phyloP scores from a whole-genome alignment of 1,139 yeast genomes.

The Entelexis paramagnoliae region DNA sequence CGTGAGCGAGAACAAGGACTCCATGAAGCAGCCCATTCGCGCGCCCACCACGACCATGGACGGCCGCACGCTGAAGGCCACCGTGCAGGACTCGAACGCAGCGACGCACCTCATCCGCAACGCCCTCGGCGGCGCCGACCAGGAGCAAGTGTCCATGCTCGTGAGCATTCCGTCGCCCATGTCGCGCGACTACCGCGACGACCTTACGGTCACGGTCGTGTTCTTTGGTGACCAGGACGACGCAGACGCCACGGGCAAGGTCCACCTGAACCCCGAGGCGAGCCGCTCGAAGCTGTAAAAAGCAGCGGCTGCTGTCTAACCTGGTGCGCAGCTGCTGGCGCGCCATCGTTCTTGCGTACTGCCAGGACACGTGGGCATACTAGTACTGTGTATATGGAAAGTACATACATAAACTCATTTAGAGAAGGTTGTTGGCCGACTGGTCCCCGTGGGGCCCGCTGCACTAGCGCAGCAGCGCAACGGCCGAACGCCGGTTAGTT shows the following conservation, averaged over 20 bases:
- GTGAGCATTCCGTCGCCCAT: slow-evolving; percentile 90
- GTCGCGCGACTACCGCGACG: slow-evolving; percentile 88
- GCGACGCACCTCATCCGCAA: slow-evolving; percentile 89
- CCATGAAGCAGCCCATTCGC: slow-evolving; percentile 50
- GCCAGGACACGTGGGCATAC: too few relatives aligned
- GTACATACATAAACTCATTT: too few relatives aligned
- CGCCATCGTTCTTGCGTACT: too few relatives aligned
- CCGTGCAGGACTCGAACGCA: slow-evolving; percentile 69
- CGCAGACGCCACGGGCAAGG: slow-evolving; percentile 24
- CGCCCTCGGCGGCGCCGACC: slow-evolving; percentile 83
- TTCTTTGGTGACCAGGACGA: slow-evolving; percentile 43
- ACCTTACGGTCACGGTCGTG: slow-evolving; percentile 87
- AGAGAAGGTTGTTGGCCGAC: too few relatives aligned
- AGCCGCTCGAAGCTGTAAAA: slow-evolving; percentile 18
- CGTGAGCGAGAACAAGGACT: slow-evolving; percentile 36
- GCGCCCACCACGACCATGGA: slow-evolving; percentile 36
- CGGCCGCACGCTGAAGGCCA: slow-evolving; percentile 47
- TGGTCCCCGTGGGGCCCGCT: too few relatives aligned
- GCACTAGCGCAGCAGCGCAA: too few relatives aligned
- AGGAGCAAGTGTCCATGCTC: slow-evolving; percentile 78
- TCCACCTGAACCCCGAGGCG: slow-evolving; percentile 29
- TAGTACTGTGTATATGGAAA: too few relatives aligned
- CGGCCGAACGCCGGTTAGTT: too few relatives aligned
- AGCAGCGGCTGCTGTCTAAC: not conserved
- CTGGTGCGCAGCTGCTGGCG: too few relatives aligned